These are phyloP conservation scores for Mortierella alpina DNA, from an alignment of 192 early-diverging fungal genomes.

Conservation along the genomic window DNA sequence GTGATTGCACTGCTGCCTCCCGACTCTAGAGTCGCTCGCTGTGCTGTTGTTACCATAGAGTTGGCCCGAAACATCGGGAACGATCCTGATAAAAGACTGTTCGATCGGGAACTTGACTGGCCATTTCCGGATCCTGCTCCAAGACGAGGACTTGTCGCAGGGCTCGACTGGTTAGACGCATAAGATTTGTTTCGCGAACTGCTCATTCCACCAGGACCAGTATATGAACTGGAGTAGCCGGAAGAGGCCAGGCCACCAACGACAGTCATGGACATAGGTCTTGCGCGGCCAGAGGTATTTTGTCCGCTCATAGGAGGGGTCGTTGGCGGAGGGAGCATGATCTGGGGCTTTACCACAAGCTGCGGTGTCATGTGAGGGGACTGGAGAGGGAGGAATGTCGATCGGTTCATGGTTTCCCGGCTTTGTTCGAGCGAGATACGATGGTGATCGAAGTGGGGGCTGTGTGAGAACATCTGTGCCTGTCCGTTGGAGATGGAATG, in stretches of 20 bases:
- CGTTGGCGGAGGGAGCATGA: constrained; percentile 47
- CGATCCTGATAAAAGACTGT: constrained; percentile 35
- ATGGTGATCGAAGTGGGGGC: constrained; percentile 18
- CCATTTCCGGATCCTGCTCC: constrained; percentile 25
- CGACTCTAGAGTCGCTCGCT: background rate
- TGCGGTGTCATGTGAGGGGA: constrained; percentile 40
- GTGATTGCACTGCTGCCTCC: background rate
- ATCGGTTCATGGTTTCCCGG: constrained; percentile 36
- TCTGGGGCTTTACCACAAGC: constrained; percentile 48
- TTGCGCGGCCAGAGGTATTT: constrained; percentile 32
- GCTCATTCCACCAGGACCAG: background rate
- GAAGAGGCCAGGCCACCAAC: constrained; percentile 14
- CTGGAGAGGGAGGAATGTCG: constrained; percentile 29
- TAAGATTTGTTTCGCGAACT: constrained; percentile 11
- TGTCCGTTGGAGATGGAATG: constrained; percentile 47
- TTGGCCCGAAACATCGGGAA: constrained; percentile 41
- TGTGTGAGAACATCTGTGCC: constrained; percentile 10
- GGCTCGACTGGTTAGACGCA: constrained; percentile 46
- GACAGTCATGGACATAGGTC: constrained; percentile 46
- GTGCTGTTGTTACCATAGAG: constrained; percentile 21
- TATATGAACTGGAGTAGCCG: constrained; percentile 27
- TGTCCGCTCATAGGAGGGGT: constrained; percentile 49
- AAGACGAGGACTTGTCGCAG: constrained; percentile 39
- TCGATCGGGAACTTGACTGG: constrained; percentile 22
- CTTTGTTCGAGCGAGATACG: constrained; percentile 42